Percentiles rank a stretch among this genome's conserved stretches.
Evolutionary conservation across 495 filamentous ascomycete species (phyloP).

Genomic region (Clavariopsis aquatica): DNA sequence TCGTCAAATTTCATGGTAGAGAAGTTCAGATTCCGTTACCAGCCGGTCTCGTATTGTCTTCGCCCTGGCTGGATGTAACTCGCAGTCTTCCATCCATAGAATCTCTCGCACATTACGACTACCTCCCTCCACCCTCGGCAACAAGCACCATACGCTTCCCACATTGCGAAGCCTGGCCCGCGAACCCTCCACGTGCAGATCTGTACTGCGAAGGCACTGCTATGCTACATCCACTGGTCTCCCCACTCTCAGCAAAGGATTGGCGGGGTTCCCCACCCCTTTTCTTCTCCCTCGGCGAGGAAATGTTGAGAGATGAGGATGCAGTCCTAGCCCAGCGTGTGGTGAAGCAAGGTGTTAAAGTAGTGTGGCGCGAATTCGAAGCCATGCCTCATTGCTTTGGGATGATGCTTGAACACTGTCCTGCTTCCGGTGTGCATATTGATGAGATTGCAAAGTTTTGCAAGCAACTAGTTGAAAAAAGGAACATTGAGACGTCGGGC

Average conservation of each 20-base stretch:
- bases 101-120: conserved; percentile 68
- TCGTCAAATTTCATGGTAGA: conserved; percentile 64
- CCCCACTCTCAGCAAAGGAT: conserved; percentile 59
- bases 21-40: conserved; percentile 66
- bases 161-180: conserved; percentile 69
- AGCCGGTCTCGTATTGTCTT: conserved; percentile 63
- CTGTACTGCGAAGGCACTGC: conserved; percentile 66
- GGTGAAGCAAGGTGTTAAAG: conserved; percentile 59
- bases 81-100: conserved; percentile 70
- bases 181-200: conserved; percentile 65
- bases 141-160: conserved; percentile 48
- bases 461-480: conserved; percentile 42
- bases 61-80: conserved; percentile 77
- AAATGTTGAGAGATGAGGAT: conserved; percentile 74
- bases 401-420: conserved; percentile 57
- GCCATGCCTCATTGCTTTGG: conserved; percentile 90
- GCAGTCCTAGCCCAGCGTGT: conserved; percentile 62
- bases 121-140: conserved; percentile 58
- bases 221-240: conserved; percentile 73
- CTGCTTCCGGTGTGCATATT: conserved; percentile 55
- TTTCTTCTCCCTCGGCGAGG: conserved; percentile 74
- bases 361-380: conserved; percentile 75
- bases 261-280: conserved; percentile 74
- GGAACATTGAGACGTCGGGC: conserved; percentile 51
- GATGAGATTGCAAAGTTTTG: conserved; percentile 60